Evolutionary conservation across 2,329 filamentous ascomycete species (phyloP).

Genomic region (Pyrenochaeta sp.): DNA sequence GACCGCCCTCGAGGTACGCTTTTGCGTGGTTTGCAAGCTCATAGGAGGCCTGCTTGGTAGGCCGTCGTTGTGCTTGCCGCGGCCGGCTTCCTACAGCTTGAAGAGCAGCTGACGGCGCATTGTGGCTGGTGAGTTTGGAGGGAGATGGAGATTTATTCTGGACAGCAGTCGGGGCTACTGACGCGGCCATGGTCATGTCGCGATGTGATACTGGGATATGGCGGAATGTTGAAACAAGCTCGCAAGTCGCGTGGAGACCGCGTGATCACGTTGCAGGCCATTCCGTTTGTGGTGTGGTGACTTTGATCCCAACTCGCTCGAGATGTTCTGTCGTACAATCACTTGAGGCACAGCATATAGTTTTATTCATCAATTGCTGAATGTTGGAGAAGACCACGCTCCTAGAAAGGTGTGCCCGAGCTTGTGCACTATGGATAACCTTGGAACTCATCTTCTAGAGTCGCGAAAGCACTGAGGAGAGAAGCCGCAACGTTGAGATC

Average conservation of each 20-base stretch:
- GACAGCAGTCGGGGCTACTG: not conserved
- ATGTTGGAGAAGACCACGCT: too few species aligned
- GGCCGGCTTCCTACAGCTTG: slow-evolving; percentile 34
- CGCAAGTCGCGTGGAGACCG: slow-evolving; percentile 2
- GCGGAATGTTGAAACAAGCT: not conserved
- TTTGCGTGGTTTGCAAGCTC: slow-evolving; percentile 48
- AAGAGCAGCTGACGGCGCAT: slow-evolving; percentile 21
- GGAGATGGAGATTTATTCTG: not conserved
- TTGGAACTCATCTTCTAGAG: too few species aligned
- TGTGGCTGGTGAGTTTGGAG: not conserved
- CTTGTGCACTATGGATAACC: too few species aligned
- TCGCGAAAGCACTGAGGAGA: too few species aligned
- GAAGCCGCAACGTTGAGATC: too few species aligned
- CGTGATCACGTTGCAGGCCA: slow-evolving; percentile 16
- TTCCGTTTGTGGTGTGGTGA: not conserved
- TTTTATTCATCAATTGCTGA: too few species aligned
- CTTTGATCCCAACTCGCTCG: too few species aligned
- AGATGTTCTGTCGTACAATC: too few species aligned
- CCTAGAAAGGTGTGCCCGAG: too few species aligned
- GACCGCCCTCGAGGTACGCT: slow-evolving; percentile 45
- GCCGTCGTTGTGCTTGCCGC: slow-evolving; percentile 37
- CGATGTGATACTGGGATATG: not conserved
- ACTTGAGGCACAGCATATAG: too few species aligned
- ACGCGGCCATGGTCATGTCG: not conserved
- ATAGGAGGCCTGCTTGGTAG: slow-evolving; percentile 42